A percentile compares a stretch with the other conserved stretches of the same genome.
These are phyloP conservation scores for Ophiostoma sp. DNA, from an alignment of 2,329 filamentous ascomycete genomes.

Conservation along the genomic window DNA sequence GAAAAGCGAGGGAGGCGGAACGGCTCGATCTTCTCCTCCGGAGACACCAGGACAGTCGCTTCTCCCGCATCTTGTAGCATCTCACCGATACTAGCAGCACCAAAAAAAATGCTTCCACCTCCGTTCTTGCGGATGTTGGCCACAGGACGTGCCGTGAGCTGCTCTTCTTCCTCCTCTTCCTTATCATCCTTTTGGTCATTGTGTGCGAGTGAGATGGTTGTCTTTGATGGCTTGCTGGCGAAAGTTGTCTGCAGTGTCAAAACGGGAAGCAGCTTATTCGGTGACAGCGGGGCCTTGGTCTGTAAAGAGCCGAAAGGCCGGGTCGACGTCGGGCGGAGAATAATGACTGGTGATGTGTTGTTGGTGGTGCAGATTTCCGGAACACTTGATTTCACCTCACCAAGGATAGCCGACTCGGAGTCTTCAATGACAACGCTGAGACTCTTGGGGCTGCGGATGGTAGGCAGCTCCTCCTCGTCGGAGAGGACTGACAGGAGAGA, in stretches of 20 bases:
- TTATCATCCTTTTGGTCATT: constrained; percentile 10
- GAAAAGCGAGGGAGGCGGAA: constrained; percentile 10
- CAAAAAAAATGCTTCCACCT: constrained; percentile 29
- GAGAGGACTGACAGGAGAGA: neutral
- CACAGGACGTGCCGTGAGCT: constrained; percentile 42
- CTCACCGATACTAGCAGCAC: constrained; percentile 45
- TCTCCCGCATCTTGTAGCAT: constrained; percentile 36
- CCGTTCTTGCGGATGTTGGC: constrained; percentile 33
- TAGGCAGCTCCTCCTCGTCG: neutral
- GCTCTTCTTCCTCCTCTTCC: constrained; percentile 33
- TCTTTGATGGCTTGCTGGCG: constrained; percentile 9
- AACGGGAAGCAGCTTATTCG: constrained; percentile 19
- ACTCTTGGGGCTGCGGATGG: neutral
- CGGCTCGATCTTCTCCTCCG: neutral
- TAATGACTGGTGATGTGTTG: neutral
- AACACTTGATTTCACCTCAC: neutral
- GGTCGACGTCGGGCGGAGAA: constrained; percentile 18
- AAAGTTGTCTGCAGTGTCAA: constrained; percentile 45
- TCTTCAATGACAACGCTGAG: constrained; percentile 13
- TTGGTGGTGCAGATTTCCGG: neutral
- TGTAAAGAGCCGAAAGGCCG: constrained; percentile 26
- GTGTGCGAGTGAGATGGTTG: neutral
- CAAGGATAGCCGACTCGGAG: neutral
- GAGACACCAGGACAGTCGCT: neutral
- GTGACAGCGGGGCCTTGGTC: constrained; percentile 33